Evolutionary conservation across 305 asterid genomes (phyloP).

Genomic region (Fraxinus baroniana): DNA sequence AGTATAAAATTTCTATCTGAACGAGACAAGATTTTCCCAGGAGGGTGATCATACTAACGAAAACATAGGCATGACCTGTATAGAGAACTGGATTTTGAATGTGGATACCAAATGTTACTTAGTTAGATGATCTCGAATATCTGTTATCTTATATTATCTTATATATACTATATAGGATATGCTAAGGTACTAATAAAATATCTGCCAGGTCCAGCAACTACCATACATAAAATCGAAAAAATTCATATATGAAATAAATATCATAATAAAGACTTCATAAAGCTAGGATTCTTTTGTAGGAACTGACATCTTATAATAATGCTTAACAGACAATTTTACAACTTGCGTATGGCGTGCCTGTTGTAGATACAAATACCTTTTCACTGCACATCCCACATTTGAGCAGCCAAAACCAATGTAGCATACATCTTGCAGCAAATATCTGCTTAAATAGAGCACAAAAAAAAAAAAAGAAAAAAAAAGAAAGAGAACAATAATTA

Average conservation of each 20-base stretch:
- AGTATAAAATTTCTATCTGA: not conserved
- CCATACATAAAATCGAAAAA: not conserved
- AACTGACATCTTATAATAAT: slow-evolving; percentile 17
- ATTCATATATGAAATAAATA: not conserved
- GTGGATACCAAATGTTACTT: not conserved
- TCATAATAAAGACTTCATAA: slow-evolving; percentile 10
- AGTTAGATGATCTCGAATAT: not conserved
- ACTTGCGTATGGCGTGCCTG: not conserved
- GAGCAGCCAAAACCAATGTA: not conserved
- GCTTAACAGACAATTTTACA: not conserved
- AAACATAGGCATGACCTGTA: not conserved
- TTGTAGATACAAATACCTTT: not conserved
- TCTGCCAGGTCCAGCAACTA: not conserved
- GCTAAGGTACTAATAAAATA: not conserved
- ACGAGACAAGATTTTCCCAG: not conserved
- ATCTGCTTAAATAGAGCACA: slow-evolving; percentile 26
- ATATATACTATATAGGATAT: not conserved
- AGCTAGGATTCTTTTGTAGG: slow-evolving; percentile 5
- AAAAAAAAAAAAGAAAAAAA: not conserved
- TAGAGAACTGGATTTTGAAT: not conserved
- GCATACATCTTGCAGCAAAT: slow-evolving; percentile 26
- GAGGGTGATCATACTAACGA: not conserved
- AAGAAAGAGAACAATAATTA: not conserved
- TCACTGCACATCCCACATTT: not conserved
- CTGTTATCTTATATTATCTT: not conserved